These are phyloP conservation scores for Chrysanthemum makinoi DNA, from an alignment of 129 eudicot genomes.

Conservation along the genomic window DNA sequence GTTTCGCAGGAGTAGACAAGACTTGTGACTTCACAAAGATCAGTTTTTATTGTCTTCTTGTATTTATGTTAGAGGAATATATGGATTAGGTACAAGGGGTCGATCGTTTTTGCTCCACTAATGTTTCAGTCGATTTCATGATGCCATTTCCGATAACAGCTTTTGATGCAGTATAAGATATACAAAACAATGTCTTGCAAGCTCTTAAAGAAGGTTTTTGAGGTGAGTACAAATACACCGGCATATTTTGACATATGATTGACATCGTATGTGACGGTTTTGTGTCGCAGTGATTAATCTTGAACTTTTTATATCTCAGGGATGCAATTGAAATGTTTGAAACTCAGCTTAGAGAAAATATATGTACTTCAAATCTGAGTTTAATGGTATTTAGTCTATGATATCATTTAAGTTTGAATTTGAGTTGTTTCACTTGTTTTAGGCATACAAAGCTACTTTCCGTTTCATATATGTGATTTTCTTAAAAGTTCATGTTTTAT, in stretches of 20 bases:
- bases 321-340: no score
- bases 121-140: slow-evolving; percentile 78
- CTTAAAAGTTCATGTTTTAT: no score
- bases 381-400: no score
- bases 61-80: background rate
- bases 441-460: no score
- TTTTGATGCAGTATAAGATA: slow-evolving; percentile 74
- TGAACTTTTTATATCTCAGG: no score
- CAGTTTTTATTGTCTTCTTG: slow-evolving; percentile 20
- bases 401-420: no score
- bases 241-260: background rate
- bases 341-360: no score
- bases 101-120: background rate
- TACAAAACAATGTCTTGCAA: slow-evolving; percentile 70
- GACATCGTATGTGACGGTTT: background rate
- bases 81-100: no score
- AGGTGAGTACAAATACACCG: slow-evolving; percentile 43
- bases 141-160: slow-evolving; percentile 85
- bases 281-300: no score
- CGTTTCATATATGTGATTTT: no score
- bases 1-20: slow-evolving; percentile 64
- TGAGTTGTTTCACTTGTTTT: no score
- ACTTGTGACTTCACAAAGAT: slow-evolving; percentile 90
- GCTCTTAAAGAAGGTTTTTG: slow-evolving; percentile 91
- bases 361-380: no score